Base-by-base conservation (phyloP, 805 yeast genomes). In the Danielozyma ontarioensis region DNA sequence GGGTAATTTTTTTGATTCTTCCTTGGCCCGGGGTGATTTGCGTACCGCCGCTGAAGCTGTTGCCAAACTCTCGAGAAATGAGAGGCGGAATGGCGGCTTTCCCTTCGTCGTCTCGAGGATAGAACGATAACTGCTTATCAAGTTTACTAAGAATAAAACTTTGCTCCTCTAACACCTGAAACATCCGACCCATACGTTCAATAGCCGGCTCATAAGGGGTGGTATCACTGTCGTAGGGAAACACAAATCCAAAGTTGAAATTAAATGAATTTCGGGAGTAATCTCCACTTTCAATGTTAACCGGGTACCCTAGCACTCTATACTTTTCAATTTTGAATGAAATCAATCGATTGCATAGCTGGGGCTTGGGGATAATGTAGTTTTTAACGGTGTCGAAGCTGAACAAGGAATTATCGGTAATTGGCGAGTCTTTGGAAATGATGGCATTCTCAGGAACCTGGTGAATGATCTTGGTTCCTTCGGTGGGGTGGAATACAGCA, bases 331-430 rank as follows among this genome's bases (percentile, higher is more conserved):
- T 76, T 42, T 84, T 79, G 46, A 88, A 68, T 1, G 93, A 75
- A 15, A 94, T 71, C 25, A 90, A 68, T 39, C 82, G 72, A 55
- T 90, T 86, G 56, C 97, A 93, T 16, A 93, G 66, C 29, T 82
- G 86, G 1, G 96, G 89, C 50, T 93, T 93, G 1, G 99, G 99
- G 17, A 93, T 90, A 29, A 93, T 76, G 54, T 85, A 93, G 64
- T 87, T 90, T 52, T 86, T 86, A 27, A 93, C 79, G 2, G 84
- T 70, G 51, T 87, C 94, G 55, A 94, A 93, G 46, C 83, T 80
- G 49, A 86, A 80, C 36, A 79, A 57, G 23, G 40, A 36, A 14
- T 34, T 12, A 4, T 30, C 25, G 16, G 14, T 17, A 10, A 13
- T 13, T 13, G 25, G 13, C n/a, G n/a, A n/a, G 13, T 31, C 32